A percentile compares a stretch with the other conserved stretches of the same genome.
Evolutionary conservation across 1,284 basidiomycete species (phyloP).

Genomic region (Rhodotorula sp.): DNA sequence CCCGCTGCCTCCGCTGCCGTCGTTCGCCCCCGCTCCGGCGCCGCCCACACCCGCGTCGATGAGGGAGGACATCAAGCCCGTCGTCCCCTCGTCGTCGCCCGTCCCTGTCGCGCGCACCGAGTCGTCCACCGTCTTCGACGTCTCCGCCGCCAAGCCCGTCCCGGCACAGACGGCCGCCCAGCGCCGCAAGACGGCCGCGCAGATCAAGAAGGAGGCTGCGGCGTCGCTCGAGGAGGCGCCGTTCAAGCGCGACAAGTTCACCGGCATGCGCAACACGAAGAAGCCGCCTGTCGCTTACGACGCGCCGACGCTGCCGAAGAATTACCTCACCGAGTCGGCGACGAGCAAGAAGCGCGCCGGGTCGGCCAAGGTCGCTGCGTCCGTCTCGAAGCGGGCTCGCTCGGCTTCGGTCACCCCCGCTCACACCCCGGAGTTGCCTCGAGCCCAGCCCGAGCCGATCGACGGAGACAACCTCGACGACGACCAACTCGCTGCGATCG

Average conservation of each 20-base stretch:
- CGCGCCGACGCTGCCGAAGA: slow-evolving; percentile 45
- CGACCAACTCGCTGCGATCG: slow-evolving; percentile 59
- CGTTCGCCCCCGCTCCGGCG: too few relatives aligned
- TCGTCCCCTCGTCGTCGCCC: background rate
- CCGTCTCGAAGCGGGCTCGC: slow-evolving; percentile 57
- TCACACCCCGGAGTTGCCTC: background rate
- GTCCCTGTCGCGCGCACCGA: slow-evolving; percentile 5
- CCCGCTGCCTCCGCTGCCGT: background rate
- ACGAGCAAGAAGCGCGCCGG: slow-evolving; percentile 60
- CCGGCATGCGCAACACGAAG: slow-evolving; percentile 41
- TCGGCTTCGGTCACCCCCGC: slow-evolving; percentile 46
- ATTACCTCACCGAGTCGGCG: slow-evolving; percentile 58
- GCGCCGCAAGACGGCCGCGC: slow-evolving; percentile 23
- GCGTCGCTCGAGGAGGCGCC: slow-evolving; percentile 15
- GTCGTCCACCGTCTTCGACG: slow-evolving; percentile 21
- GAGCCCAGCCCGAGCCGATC: slow-evolving; percentile 23
- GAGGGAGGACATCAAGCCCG: slow-evolving; percentile 28
- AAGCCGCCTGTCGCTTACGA: slow-evolving; percentile 38
- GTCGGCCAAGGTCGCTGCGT: slow-evolving; percentile 49
- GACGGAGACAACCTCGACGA: slow-evolving; percentile 53
- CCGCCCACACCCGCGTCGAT: background rate
- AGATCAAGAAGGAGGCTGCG: slow-evolving; percentile 22
- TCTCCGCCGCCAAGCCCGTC: background rate
- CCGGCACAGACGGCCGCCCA: background rate
- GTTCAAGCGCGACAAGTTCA: slow-evolving; percentile 39